Conservation (phyloP, 441 rosid species). For the Gossypium davidsonii region DNA sequence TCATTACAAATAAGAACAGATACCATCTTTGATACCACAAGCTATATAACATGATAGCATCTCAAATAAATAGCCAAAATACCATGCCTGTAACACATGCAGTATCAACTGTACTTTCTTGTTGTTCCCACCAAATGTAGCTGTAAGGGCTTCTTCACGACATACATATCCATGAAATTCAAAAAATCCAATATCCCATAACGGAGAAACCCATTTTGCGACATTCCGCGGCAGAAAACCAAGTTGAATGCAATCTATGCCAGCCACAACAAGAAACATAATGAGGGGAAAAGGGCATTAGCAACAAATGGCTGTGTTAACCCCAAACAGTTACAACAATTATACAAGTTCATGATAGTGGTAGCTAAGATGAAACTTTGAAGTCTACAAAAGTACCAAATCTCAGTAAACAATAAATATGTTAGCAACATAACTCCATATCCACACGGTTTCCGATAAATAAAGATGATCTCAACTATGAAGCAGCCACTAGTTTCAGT, state of each 20-base stretch:
- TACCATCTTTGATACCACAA: constrained; percentile 5
- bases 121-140: constrained; percentile 61
- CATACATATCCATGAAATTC: constrained; percentile 62
- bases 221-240: constrained; percentile 78
- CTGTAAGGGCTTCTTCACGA: constrained; percentile 70
- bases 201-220: constrained; percentile 89
- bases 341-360: not conserved
- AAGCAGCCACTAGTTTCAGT: not conserved
- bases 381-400: not conserved
- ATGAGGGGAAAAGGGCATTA: not conserved
- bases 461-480: not conserved
- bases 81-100: constrained; percentile 60
- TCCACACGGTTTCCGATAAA: not conserved
- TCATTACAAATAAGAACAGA: constrained; percentile 13
- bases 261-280: constrained; percentile 14
- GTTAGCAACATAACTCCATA: constrained; percentile 1
- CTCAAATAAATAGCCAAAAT: constrained; percentile 19
- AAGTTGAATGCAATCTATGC: constrained; percentile 60
- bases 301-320: not conserved
- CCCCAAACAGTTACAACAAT: not conserved
- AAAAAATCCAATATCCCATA: constrained; percentile 77
- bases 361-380: not conserved
- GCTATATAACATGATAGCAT: constrained; percentile 11
- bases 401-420: not conserved
- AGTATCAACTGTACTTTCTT: constrained; percentile 64